phyloP scores from a whole-genome alignment of 805 yeast genomes.

The Metschnikowia lachancei region DNA sequence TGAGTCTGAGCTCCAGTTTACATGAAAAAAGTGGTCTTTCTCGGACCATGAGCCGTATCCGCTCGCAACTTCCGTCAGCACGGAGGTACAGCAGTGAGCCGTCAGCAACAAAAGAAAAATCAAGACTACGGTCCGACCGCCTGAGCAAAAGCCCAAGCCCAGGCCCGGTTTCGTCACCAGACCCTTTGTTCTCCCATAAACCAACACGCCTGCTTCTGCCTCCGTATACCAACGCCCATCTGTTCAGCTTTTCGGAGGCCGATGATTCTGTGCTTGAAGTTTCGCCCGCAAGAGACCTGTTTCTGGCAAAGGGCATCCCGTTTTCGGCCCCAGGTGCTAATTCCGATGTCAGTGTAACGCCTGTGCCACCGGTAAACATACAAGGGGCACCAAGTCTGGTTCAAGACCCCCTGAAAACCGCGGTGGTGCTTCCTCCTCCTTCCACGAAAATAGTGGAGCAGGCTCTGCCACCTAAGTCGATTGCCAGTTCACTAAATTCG shows the following conservation, averaged over 20 bases:
- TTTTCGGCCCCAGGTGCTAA: not conserved
- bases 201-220: not conserved
- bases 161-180: not conserved
- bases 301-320: not conserved
- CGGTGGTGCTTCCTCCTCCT: not conserved
- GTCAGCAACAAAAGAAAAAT: not conserved
- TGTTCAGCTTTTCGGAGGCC: constrained; percentile 28
- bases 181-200: not conserved
- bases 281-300: constrained; percentile 14
- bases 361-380: not conserved
- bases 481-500: constrained; percentile 22
- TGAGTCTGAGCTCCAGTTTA: not conserved
- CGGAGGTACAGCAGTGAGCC: constrained; percentile 10
- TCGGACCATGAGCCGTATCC: constrained; percentile 3
- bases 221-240: not conserved
- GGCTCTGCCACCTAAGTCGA: constrained; percentile 23
- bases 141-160: not conserved
- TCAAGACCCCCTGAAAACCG: not conserved
- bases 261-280: constrained; percentile 25
- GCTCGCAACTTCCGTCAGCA: constrained; percentile 7
- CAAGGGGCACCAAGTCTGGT: not conserved
- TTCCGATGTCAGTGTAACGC: not conserved
- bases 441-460: constrained; percentile 1
- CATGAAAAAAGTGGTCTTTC: not conserved
- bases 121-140: not conserved